Evolutionary conservation across 2,329 filamentous ascomycete genomes (phyloP).

Genomic region (Acrodontium crateriforme): DNA sequence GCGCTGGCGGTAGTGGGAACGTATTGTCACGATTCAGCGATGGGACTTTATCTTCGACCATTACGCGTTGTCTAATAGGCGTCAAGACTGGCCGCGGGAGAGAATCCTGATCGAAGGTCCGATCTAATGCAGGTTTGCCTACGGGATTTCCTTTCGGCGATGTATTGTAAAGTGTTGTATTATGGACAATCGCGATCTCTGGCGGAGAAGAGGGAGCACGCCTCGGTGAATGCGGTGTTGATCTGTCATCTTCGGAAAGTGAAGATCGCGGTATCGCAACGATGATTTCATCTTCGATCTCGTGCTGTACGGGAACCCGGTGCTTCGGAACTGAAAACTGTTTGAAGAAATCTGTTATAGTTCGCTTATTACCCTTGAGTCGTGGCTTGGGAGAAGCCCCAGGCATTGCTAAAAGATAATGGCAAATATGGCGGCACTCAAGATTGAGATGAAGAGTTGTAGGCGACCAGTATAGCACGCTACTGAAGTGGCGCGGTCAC

Average conservation of each 20-base stretch:
- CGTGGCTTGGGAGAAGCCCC: too few species aligned
- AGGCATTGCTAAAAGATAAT: too few species aligned
- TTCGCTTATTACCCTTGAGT: too few species aligned
- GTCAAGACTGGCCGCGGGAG: not conserved
- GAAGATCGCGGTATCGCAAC: slow-evolving; percentile 7
- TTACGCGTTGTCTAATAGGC: not conserved
- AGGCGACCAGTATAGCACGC: too few species aligned
- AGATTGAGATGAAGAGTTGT: too few species aligned
- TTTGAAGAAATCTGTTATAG: slow-evolving; percentile 37
- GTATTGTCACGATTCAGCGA: too few species aligned
- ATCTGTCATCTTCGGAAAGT: not conserved
- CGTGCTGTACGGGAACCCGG: slow-evolving; percentile 10
- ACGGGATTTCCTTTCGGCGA: not conserved
- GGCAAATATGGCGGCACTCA: too few species aligned
- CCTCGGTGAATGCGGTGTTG: not conserved
- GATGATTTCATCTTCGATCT: slow-evolving; percentile 14
- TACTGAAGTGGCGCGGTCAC: too few species aligned
- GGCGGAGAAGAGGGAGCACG: not conserved
- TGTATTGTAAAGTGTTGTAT: slow-evolving; percentile 1
- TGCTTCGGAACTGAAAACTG: slow-evolving; percentile 20
- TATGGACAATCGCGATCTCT: not conserved
- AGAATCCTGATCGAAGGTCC: not conserved
- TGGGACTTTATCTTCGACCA: not conserved
- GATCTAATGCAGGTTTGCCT: not conserved
- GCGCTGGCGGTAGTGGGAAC: too few species aligned